Evolutionary conservation across 73 alveolate species (phyloP).

Genomic region (Durusdinium trenchii): DNA sequence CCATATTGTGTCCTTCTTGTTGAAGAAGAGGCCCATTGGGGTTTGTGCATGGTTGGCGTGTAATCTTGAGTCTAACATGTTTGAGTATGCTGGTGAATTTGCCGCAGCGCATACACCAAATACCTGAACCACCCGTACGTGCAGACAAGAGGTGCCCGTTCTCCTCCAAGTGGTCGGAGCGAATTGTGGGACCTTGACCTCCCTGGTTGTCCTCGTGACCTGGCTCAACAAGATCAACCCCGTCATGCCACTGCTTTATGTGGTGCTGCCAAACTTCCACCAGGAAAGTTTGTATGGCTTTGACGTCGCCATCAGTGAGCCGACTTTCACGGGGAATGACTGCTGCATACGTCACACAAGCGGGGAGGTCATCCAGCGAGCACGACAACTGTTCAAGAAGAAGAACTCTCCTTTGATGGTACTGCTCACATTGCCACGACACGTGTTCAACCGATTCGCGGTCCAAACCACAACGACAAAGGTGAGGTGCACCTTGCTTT

Average conservation of each 20-base stretch:
- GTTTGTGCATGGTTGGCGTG: background rate
- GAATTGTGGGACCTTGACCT: no score
- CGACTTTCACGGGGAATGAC: background rate
- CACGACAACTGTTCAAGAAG: no score
- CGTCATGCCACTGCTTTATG: background rate
- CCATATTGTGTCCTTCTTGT: background rate
- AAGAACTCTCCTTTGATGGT: no score
- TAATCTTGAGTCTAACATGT: background rate
- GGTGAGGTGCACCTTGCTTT: background rate
- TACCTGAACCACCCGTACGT: no score
- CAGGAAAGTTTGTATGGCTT: background rate
- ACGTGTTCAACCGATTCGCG: background rate
- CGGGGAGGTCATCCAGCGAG: no score
- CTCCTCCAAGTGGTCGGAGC: background rate
- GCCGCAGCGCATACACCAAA: background rate
- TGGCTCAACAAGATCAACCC: no score
- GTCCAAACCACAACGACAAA: background rate
- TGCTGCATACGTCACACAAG: background rate
- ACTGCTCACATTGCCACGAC: background rate
- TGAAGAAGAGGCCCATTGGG: no score
- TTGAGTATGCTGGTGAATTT: background rate
- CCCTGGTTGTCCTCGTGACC: background rate
- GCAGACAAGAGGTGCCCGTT: background rate
- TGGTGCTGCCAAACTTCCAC: background rate
- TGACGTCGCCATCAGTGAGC: background rate